Evolutionary conservation across 306 rosid genomes (phyloP), one percentile per base, ranked within the genome.

Genomic region (Vachellia pachyceras): DNA sequence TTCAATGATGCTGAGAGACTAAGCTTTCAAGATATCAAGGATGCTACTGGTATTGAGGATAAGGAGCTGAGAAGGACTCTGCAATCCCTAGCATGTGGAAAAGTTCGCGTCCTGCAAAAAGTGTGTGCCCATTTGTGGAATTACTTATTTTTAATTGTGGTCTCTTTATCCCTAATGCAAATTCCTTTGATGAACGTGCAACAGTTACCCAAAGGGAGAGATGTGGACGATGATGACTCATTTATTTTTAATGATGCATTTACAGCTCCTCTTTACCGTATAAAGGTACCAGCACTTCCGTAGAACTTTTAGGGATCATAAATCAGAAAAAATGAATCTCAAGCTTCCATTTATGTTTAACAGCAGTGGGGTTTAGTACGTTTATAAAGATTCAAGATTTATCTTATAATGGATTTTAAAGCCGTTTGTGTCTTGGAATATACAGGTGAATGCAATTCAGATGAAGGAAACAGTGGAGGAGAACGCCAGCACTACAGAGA

Each of bases 71-170:
- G 97, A 78, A 94, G 99, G 87, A 96, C 99, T 74, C 85, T 96
- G 83, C 99, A 96, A 79, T 96, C 99, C 42, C 99, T 96, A 61
- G 99, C 98, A 14, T 96, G 99, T 82, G 99, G 99, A 90, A 96
- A 96, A 94, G 91, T 96, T 78, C 90, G 99, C 52, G 99, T 92
- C 76, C 89, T 96, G 61, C 98, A 81, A 83, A 96, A 96, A 91
- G 99, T 92, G 44, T 40, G 86, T 23, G 57, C 47, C 77, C 58
- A 17, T 79, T 76, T 80, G 52, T 60, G 33, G 69, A 79, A 77
- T 58, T 39, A 47, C 17, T 20, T 10, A 47, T 47, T 17, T 47
- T 41, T 20, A 73, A 82, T 25, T 58, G 57, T 45, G 66, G 20
- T 69, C 70, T 75, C 73, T 25, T 52, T 63, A 75, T 22, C 45